Base-by-base conservation (phyloP, 2,329 filamentous ascomycete genomes). In the Nigrospora osmanthi region DNA sequence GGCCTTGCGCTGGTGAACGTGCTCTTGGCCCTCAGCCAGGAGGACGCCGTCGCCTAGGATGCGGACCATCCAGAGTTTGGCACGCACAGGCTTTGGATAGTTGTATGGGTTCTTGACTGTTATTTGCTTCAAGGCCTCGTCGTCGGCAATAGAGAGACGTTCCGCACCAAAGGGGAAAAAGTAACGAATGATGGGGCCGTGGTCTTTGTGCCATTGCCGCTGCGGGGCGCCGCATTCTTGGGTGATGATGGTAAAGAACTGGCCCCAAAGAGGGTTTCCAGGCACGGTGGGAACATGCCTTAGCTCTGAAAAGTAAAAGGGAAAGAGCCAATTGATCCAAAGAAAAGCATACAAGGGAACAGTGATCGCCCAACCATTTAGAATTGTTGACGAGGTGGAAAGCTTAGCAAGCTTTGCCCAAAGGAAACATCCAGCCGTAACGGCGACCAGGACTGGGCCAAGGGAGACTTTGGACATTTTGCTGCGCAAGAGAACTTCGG, bases 141-240 rank as follows among this genome's bases (percentile, higher is more conserved):
- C 67, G 39, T 69, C 66, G 47, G 67, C 67, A 38, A 71, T 54
- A 3, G 68, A 66, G 11, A 71, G 59, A 34, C 68, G 60, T 52
- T 70, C 68, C 19, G 62, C 58, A 40, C 68, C 69, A 33, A 71
- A 66, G 19, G 68, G 69, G 46, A 71, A 71, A 59, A 67, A 70
- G 49, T 71, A 71, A 44, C 69, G 61, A 43, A 71, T 62, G 38
- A 71, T 67, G 30, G 63, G 59, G 14, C 67, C 68, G 39, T 68
- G 58, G 19, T 63, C 41, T 33, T 61, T 47, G 51, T 71, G 68
- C 68, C 69, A 71, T 47, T 57, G 47, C 35, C 68, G 62, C 46
- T 70, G 67, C 14, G 65, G 60, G 7, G 68, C 56, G 42, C 68
- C 68, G 40, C 63, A 64, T 49, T 71, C 68, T 39, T 60, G 56